A percentile compares a stretch with the other conserved stretches of the same genome.
These are phyloP conservation scores for Pelomyxa schiedti DNA, from an alignment of 78 protist species.

Conservation along the genomic window DNA sequence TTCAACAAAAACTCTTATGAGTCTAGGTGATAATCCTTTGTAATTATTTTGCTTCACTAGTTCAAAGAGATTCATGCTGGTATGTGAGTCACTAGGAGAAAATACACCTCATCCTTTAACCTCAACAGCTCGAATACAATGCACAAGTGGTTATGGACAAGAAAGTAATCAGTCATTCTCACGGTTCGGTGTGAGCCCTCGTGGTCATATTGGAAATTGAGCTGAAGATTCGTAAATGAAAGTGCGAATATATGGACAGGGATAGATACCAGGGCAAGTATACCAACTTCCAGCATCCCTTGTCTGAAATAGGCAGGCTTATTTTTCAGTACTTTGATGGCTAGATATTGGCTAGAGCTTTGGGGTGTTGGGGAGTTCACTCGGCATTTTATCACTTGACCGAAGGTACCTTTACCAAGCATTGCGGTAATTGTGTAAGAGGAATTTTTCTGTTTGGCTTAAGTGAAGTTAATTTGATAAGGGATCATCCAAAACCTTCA, in stretches of 20 bases:
- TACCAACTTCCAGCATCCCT: constrained; percentile 60
- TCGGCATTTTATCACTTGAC: constrained; percentile 30
- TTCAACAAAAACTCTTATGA: constrained; percentile 65
- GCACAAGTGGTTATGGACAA: constrained; percentile 69
- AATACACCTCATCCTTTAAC: too few relatives aligned
- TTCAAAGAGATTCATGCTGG: constrained; percentile 76
- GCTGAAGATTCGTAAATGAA: not conserved
- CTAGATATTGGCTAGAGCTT: constrained; percentile 34
- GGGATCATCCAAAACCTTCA: not conserved
- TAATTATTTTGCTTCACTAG: constrained; percentile 63
- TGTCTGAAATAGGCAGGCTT: constrained; percentile 69
- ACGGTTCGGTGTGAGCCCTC: constrained; percentile 48
- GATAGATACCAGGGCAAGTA: constrained; percentile 41
- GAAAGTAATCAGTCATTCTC: constrained; percentile 62
- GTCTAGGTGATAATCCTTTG: constrained; percentile 66
- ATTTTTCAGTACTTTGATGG: constrained; percentile 85
- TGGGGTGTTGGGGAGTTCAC: too few relatives aligned
- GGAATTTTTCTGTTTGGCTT: not conserved
- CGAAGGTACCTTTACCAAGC: constrained; percentile 90
- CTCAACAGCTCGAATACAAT: constrained; percentile 86
- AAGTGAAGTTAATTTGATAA: not conserved
- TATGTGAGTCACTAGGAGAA: too few relatives aligned
- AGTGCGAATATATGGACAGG: too few relatives aligned
- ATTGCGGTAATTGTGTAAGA: constrained; percentile 42
- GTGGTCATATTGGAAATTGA: constrained; percentile 39